A percentile compares a stretch with the other conserved stretches of the same genome.
These are phyloP conservation scores for Sporothrix humicola DNA, from an alignment of 2,329 filamentous ascomycete species.

Conservation along the genomic window DNA sequence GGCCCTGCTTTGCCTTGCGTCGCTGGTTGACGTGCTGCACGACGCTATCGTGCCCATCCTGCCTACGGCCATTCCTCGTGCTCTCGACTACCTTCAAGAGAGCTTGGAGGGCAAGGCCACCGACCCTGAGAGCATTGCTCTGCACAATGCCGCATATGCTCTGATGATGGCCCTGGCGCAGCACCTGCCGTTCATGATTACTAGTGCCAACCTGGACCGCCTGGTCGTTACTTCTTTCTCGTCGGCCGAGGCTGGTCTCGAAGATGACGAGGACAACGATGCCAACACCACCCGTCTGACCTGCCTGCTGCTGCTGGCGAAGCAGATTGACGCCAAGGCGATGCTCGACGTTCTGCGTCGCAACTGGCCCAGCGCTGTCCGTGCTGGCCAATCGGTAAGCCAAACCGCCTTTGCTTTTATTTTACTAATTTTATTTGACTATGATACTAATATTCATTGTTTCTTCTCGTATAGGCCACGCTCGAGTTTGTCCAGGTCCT, in stretches of 20 bases:
- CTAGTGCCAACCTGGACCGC: constrained; percentile 72
- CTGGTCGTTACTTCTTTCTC: constrained; percentile 74
- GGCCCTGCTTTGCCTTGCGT: constrained; percentile 87
- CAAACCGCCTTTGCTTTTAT: not conserved
- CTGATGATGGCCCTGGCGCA: constrained; percentile 81
- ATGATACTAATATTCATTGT: constrained; percentile 41
- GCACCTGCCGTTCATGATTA: constrained; percentile 88
- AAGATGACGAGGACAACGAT: constrained; percentile 62
- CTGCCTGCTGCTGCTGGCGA: constrained; percentile 76
- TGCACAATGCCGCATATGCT: constrained; percentile 83
- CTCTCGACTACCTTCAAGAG: constrained; percentile 71
- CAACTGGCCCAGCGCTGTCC: constrained; percentile 71
- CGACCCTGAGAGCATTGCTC: constrained; percentile 49
- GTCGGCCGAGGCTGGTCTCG: constrained; percentile 68
- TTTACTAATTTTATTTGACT: not conserved
- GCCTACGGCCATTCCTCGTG: constrained; percentile 73
- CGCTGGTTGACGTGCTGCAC: constrained; percentile 84
- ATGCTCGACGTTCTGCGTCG: constrained; percentile 74
- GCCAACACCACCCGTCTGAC: constrained; percentile 69
- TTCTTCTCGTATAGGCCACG: constrained; percentile 56
- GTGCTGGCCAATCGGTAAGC: constrained; percentile 66
- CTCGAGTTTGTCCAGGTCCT: constrained; percentile 73
- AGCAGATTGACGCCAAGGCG: constrained; percentile 76
- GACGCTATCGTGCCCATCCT: constrained; percentile 85
- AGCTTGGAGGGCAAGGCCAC: constrained; percentile 61